These are phyloP conservation scores for Nepenthes alata DNA, from an alignment of 179 eudicot species.

Conservation along the genomic window DNA sequence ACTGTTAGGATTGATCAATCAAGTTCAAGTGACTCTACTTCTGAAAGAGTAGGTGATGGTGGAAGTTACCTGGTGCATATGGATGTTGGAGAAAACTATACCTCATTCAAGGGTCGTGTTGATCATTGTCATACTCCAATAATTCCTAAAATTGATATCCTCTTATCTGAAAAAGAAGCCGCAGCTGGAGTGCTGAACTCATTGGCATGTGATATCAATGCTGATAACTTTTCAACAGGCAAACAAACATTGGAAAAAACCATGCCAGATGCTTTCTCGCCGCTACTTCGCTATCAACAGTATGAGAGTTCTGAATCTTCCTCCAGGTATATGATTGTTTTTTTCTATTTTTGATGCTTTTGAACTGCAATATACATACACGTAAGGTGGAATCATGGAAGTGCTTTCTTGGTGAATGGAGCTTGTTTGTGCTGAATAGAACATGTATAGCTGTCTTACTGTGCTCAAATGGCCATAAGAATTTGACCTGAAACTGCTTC, in stretches of 20 bases:
- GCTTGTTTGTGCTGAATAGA: too few species aligned
- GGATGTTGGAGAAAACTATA: constrained; percentile 18
- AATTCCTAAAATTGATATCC: constrained; percentile 27
- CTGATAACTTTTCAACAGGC: constrained; percentile 19
- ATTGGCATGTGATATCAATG: constrained; percentile 18
- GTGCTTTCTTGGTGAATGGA: too few species aligned
- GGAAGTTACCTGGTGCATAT: constrained; percentile 27
- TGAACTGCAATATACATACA: too few species aligned
- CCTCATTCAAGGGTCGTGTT: constrained; percentile 19
- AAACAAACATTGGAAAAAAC: constrained; percentile 40
- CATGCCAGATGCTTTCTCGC: constrained; percentile 47
- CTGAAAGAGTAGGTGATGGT: constrained; percentile 25
- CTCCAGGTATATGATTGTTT: constrained; percentile 39
- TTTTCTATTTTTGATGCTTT: neutral
- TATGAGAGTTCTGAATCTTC: constrained; percentile 76
- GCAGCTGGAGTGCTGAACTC: constrained; percentile 14
- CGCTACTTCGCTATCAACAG: constrained; percentile 50
- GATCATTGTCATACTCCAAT: constrained; percentile 19
- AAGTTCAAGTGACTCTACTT: constrained; percentile 23
- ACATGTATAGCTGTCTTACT: too few species aligned
- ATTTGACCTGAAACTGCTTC: too few species aligned
- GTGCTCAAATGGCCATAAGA: too few species aligned
- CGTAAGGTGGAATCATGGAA: too few species aligned
- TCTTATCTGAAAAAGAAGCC: constrained; percentile 28
- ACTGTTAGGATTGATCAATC: constrained; percentile 27